Percentiles rank a stretch among this genome's conserved stretches.
Evolutionary conservation across 2,329 filamentous ascomycete genomes (phyloP).

Genomic region (Coniochaeta ligniaria): DNA sequence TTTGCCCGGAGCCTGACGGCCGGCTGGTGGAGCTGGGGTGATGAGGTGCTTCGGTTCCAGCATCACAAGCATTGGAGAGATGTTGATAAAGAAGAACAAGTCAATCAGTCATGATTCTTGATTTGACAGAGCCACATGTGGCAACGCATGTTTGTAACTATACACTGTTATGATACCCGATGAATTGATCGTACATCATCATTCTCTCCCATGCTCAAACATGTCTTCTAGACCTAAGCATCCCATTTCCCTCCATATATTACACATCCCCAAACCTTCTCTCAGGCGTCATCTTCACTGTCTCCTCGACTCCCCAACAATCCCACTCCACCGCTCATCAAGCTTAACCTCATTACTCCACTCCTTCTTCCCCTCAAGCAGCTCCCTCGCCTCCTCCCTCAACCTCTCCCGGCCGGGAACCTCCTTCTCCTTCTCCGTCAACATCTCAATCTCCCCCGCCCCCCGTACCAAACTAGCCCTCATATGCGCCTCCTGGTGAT

Average conservation of each 20-base stretch:
- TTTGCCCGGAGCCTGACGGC: slow-evolving; percentile 69
- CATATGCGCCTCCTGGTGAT: slow-evolving; percentile 35
- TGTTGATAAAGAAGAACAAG: slow-evolving; percentile 2
- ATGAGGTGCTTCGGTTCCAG: slow-evolving; percentile 67
- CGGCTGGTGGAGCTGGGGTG: slow-evolving; percentile 74
- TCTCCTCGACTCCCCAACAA: slow-evolving; percentile 10
- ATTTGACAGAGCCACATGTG: too few species aligned
- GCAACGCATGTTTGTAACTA: background rate
- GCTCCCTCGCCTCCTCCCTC: slow-evolving; percentile 52
- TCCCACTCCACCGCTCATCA: slow-evolving; percentile 12
- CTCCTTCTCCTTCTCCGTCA: slow-evolving; percentile 2
- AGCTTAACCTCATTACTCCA: slow-evolving; percentile 9
- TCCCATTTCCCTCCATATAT: background rate
- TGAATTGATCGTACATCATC: slow-evolving; percentile 11
- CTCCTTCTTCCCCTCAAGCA: slow-evolving; percentile 8
- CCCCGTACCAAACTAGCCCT: slow-evolving; percentile 23
- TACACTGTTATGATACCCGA: background rate
- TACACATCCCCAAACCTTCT: slow-evolving; percentile 2
- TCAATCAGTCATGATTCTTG: too few species aligned
- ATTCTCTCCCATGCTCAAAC: background rate
- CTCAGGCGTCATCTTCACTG: slow-evolving; percentile 9
- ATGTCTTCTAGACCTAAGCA: background rate
- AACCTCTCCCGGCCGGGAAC: slow-evolving; percentile 34
- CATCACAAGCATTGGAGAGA: slow-evolving; percentile 42
- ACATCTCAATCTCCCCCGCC: slow-evolving; percentile 24